Conservation (phyloP, 1,139 yeast genomes). For the Geotrichum reessii region DNA sequence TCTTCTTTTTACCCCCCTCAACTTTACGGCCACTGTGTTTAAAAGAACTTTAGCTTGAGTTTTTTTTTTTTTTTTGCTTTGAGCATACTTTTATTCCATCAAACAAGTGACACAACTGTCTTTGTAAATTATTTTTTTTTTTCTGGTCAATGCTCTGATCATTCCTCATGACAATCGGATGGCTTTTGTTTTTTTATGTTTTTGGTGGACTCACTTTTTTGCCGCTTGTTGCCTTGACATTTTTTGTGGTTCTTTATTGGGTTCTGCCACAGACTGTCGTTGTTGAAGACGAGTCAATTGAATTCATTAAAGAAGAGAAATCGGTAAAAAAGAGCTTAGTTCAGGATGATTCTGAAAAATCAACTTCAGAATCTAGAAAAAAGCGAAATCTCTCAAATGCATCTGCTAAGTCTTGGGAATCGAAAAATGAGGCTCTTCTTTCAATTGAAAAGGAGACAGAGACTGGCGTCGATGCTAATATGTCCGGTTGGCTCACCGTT, state of each 20-base stretch:
- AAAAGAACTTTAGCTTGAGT: not conserved
- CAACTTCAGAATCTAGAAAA: not conserved
- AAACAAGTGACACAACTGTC: not conserved
- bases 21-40: not conserved
- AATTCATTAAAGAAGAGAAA: not conserved
- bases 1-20: not conserved
- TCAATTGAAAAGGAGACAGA: slow-evolving; percentile 47
- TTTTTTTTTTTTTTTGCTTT: too few relatives aligned
- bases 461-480: slow-evolving; percentile 60
- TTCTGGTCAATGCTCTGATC: not conserved
- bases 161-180: slow-evolving; percentile 14
- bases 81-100: not conserved
- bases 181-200: slow-evolving; percentile 43
- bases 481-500: slow-evolving; percentile 77
- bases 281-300: not conserved
- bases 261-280: slow-evolving; percentile 35
- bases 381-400: slow-evolving; percentile 2
- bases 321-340: not conserved
- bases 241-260: slow-evolving; percentile 33
- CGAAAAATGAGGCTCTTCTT: slow-evolving; percentile 15
- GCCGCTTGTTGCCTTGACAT: slow-evolving; percentile 46
- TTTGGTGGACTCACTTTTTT: slow-evolving; percentile 78
- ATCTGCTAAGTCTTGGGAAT: slow-evolving; percentile 5
- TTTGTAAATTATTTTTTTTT: too few relatives aligned
- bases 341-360: not conserved